phyloP scores from a whole-genome alignment of 805 yeast genomes.

The Candida hispaniensis region DNA sequence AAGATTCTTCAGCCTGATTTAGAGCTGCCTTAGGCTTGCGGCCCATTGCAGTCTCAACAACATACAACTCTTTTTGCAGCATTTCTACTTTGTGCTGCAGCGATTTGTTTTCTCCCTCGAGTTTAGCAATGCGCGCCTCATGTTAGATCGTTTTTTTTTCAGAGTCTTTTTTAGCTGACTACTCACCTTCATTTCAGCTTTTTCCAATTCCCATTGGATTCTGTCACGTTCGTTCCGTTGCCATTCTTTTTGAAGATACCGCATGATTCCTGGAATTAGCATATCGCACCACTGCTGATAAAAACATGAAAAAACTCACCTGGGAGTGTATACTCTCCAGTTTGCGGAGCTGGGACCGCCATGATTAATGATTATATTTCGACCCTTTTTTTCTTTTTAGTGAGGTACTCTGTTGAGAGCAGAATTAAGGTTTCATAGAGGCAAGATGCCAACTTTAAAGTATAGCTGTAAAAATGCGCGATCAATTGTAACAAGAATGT shows the following conservation, averaged over 20 bases:
- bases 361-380: conserved; percentile 4
- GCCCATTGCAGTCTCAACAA: conserved; percentile 16
- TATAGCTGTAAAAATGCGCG: no score
- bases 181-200: conserved; percentile 46
- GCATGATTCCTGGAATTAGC: conserved; percentile 43
- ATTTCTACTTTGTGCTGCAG: conserved; percentile 25
- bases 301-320: conserved; percentile 20
- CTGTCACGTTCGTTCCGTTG: conserved; percentile 50
- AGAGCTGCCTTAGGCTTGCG: conserved; percentile 13
- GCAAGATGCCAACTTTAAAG: no score
- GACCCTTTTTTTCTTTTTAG: conserved; percentile 3
- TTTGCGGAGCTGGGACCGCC: conserved; percentile 18
- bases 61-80: conserved; percentile 22
- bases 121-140: conserved; percentile 35
- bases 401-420: not conserved
- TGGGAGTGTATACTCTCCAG: conserved; percentile 30
- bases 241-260: conserved; percentile 52
- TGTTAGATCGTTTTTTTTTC: not conserved
- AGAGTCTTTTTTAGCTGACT: not conserved
- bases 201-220: conserved; percentile 50
- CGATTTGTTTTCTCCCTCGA: conserved; percentile 44
- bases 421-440: no score
- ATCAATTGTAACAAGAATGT: no score
- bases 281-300: conserved; percentile 1
- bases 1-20: conserved; percentile 1